Evolutionary conservation across 805 yeast genomes (phyloP), one percentile per base, ranked within the genome.

Genomic region (Zygoascus biomembranicola): DNA sequence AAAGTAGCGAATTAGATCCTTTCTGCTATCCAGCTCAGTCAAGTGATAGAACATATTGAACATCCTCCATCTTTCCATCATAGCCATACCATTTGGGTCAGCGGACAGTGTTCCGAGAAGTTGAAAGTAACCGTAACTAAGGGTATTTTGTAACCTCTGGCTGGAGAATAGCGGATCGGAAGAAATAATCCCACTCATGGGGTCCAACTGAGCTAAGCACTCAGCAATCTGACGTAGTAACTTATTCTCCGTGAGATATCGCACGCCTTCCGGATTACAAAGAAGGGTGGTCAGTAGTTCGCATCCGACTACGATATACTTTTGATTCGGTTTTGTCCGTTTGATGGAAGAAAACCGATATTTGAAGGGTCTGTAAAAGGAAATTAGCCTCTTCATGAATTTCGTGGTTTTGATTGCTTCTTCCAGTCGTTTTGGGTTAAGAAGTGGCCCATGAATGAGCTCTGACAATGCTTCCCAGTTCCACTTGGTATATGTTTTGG

Each of bases 291-390:
- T 82, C 59, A 94, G 72, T 35, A 94, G 75, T 49, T 80, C 85
- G 61, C 90, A 80, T 0, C 97, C 98, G 2, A 86, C 83, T 50
- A 74, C 77, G 11, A 87, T 77, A 59, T 82, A 87, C 56, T 77
- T 75, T 26, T 74, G 76, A 23, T 84, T 76, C 32, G 73, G 68
- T 53, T 76, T 78, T 1, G 81, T 71, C 53, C 73, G 73, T 55
- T 78, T 71, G 47, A 81, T 68, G 28, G 73, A 70, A 8, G 86
- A 74, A 67, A 90, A 92, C 52, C 97, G 73, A 61, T 84, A 81
- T 68, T 95, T 90, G 71, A 90, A 85, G 0, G 99, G 99, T 52
- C 98, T 75, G 65, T 82, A 92, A 65, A 92, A 94, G 1, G 96
- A 87, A 61, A 90, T 67, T 26, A 94, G 66, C 53, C 97, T 72